Evolutionary conservation across 129 eudicot genomes (phyloP).

Genomic region (Cynara cardunculus): DNA sequence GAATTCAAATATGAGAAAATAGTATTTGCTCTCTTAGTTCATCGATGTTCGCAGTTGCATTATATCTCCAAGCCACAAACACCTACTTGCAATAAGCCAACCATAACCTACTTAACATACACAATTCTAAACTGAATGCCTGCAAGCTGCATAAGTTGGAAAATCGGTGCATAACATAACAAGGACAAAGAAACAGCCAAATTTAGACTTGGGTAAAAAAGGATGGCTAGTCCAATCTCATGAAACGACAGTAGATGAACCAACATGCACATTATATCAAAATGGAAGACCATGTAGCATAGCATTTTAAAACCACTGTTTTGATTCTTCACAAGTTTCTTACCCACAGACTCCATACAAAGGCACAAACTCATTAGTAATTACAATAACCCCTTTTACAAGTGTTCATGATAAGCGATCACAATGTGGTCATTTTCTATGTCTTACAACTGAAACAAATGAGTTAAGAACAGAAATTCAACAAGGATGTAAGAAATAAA

Average conservation of each 20-base stretch:
- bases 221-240: no score
- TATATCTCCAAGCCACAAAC: no score
- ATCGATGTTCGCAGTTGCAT: neutral
- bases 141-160: no score
- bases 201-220: no score
- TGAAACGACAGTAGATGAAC: no score
- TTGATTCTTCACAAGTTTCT: neutral
- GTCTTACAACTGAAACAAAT: neutral
- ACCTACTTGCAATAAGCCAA: no score
- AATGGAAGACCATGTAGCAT: neutral
- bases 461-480: neutral
- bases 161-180: no score
- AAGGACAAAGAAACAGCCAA: no score
- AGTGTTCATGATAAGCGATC: neutral
- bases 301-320: neutral
- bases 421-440: neutral
- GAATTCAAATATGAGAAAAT: no score
- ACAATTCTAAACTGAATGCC: no score
- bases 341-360: neutral
- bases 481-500: neutral
- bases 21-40: neutral
- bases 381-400: neutral
- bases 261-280: neutral
- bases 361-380: neutral
- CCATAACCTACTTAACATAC: no score